Conservation (phyloP, 495 filamentous ascomycete genomes). For the Neurospora hispaniola region DNA sequence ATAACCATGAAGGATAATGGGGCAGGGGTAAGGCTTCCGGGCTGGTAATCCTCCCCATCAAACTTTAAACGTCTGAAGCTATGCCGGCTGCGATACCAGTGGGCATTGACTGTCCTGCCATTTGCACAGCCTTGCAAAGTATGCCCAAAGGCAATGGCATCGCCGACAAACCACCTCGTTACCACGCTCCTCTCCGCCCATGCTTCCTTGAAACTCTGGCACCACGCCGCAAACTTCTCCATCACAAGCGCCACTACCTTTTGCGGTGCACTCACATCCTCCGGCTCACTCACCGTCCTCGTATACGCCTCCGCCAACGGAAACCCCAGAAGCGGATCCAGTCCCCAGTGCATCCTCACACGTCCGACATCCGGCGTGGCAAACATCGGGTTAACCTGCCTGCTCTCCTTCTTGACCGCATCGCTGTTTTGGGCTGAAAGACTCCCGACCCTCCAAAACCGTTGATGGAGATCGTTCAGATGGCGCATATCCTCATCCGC, state of each 20-base stretch:
- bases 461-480: neutral
- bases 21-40: constrained; percentile 1
- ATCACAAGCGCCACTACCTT: constrained; percentile 3
- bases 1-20: constrained; percentile 19
- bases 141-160: constrained; percentile 15
- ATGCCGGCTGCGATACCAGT: constrained; percentile 1
- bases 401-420: neutral
- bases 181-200: neutral
- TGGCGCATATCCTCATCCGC: neutral
- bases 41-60: constrained; percentile 7
- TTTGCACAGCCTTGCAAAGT: constrained; percentile 6
- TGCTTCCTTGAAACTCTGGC: constrained; percentile 6
- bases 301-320: constrained; percentile 17
- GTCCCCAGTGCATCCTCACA: constrained; percentile 13
- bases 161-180: constrained; percentile 14
- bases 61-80: constrained; percentile 5
- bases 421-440: neutral
- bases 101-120: neutral
- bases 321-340: constrained; percentile 21
- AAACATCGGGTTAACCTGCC: constrained; percentile 14
- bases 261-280: neutral
- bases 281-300: neutral
- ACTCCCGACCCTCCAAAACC: constrained; percentile 1
- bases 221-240: constrained; percentile 16
- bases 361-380: neutral